Base-by-base conservation (phyloP, 495 filamentous ascomycete species). In the Neurospora tetraspora region DNA sequence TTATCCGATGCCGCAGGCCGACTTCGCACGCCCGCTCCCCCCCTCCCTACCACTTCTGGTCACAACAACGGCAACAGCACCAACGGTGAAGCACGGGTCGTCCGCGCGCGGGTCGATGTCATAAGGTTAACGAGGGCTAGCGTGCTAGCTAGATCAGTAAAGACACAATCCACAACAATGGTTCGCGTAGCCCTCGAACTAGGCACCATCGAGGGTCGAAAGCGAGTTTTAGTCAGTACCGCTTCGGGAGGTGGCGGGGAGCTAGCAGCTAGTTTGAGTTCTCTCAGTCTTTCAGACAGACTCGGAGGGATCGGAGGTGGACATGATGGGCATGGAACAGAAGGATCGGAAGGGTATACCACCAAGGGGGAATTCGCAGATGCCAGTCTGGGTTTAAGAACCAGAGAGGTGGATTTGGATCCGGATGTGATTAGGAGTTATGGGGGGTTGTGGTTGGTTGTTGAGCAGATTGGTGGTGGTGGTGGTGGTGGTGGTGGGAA, bases 361-460 rank as follows among this genome's bases (percentile, higher is more conserved):
- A 16, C 27, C 6, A 65, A 81, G 53, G 93, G 91, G 5, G 88
- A 88, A 69, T 93, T 92, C 76, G 88, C 87, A 23, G 91, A 95
- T 78, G 84, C 88, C 2, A 84, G 86, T 5, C 86, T 86, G 36
- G 93, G 91, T 0, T 82, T 97, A 39, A 85, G 93, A 11, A 91
- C 90, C 0, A 83, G 85, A 14, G 92, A 94, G 73, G 85, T 94
- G 71, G 89, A 94, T 83, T 76, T 97, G 39, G 85, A 86, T 14
- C 91, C 92, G 0, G 76, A 77, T 37, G 81, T 81, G 27, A 80
- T 84, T 69, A 79, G 84, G 47, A 74, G 75, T 3, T 75, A 73
- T 14, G 84, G 84, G n/a, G 88, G 89, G 23, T 78, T 94, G 20
- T 93, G 91, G 91, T 81, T 97, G 72, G 91, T 97, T 16, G 82